Evolutionary conservation across 148 eudicot genomes (phyloP), one percentile per base, ranked within the genome.

Genomic region (Amaranthus palmeri): DNA sequence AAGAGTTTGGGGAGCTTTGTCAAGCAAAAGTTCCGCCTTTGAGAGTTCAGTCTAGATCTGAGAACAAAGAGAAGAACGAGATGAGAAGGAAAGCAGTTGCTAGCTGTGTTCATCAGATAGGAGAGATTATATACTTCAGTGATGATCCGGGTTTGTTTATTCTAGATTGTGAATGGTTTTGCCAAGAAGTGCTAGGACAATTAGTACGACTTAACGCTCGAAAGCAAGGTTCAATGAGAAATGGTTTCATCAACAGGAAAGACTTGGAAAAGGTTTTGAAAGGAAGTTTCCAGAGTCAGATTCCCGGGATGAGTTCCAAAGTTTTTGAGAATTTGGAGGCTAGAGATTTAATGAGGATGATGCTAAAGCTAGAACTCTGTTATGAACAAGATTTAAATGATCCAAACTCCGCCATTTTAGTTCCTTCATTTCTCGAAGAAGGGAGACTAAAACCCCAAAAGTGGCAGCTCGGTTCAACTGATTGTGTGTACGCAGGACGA

Each of bases 151-250:
- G 90, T 51, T 72, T 88, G 54, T 51, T 95, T 51, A 85, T 95
- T 71, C 72, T 95, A 66, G 97, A 95, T 72, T 86, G 76, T 61
- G 91, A 88, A 79, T 95, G 98, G 98, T 91, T 91, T 76, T 89
- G 84, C 59, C 86, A 84, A 55, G 96, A 89, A 75, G 88, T 95
- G 63, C 75, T 91, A 0, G 89, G 91, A 52, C 93, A 81, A 53
- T 73, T 95, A 55, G 76, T 81, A 44, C 79, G 74, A 51, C 63
- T 95, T 69, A 87, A 82, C 45, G 76, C 54, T 75, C 82, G 81
- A 75, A 86, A 76, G 72, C 83, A 81, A 68, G 83, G 75, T 52
- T 81, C 83, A 8, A 18, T 67, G 13, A 85, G 75, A 17, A 81
- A 79, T 58, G 98, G 97, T 59, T 91, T 91, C 63, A 74, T 88